phyloP scores from a whole-genome alignment of 352 stramenopile species.

The Pythium utonaiense region DNA sequence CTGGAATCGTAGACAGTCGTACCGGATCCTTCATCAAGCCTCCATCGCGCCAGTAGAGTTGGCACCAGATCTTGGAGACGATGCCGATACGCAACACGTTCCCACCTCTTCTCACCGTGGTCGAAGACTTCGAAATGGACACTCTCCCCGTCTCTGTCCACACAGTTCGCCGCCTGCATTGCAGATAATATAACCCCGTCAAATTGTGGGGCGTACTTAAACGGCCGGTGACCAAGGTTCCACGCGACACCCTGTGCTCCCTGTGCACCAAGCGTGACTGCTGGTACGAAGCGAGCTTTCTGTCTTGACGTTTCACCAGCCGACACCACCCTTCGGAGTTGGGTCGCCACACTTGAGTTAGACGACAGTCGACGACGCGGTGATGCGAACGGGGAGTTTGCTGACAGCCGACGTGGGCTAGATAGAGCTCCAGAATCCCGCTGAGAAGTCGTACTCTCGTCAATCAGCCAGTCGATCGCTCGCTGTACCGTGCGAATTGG shows the following conservation, averaged over 20 bases:
- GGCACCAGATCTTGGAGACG: conserved; percentile 53
- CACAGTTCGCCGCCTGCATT: conserved; percentile 26
- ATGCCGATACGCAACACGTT: conserved; percentile 57
- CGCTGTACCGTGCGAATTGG: conserved; percentile 15
- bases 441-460: conserved; percentile 4
- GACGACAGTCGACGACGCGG: conserved; percentile 19
- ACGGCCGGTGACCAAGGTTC: conserved; percentile 66
- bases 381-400: conserved; percentile 13
- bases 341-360: neutral
- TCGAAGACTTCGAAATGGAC: conserved; percentile 63
- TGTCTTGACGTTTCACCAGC: neutral
- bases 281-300: conserved; percentile 11
- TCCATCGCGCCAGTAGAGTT: conserved; percentile 55
- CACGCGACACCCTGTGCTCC: conserved; percentile 61
- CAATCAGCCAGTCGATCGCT: conserved; percentile 45
- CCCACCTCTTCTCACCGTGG: conserved; percentile 42
- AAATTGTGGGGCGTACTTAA: conserved; percentile 39
- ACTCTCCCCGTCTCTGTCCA: conserved; percentile 19
- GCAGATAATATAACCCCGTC: conserved; percentile 28
- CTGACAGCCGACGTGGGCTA: conserved; percentile 16
- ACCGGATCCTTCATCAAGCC: conserved; percentile 49
- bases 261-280: conserved; percentile 43
- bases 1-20: conserved; percentile 37
- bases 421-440: conserved; percentile 1
- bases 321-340: neutral